Base-by-base conservation (phyloP, 805 yeast species). In the Yarrowia divulgata region DNA sequence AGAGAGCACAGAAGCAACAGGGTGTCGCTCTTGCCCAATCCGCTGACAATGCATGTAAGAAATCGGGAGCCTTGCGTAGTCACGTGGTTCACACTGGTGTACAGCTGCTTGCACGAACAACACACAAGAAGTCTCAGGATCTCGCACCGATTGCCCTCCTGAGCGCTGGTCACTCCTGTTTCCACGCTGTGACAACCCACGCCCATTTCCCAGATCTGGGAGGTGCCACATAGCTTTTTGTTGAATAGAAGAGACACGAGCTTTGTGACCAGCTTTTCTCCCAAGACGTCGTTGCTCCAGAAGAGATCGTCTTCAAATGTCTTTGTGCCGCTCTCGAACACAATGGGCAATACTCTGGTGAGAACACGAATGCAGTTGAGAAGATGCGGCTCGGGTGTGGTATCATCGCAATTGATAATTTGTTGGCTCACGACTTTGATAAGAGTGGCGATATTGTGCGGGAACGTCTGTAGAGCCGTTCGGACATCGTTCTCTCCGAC, bases 131-230 rank as follows among this genome's bases (percentile, higher is more conserved):
- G 9, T 16, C 68, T 19, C 23, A 63, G 46, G 37, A 63, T 49
- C 48, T 63, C 68, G 39, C 55, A 35, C 9, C 68, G 45, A 23
- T 63, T 48, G 3, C 57, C 39, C 18, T 63, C 68, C 37, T 39
- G 57, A 1, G 16, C 48, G 23, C 48, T 37, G 39, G 37, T 63
- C n/a, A 48, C 55, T 2, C 46, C 39, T 16, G 29, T 39, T 16
- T 39, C 57, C 34, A 35, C 55, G 8, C 43, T 60, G 52, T 63
- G 57, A 16, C 68, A 63, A 2, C 48, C 68, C n/a, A 63, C 57
- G 2, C 68, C 68, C 57, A 48, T 63, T 48, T 63, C 68, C 68
- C 68, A 63, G 37, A 63, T 63, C 19, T 48, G 46, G 8, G 46
- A 19, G 10, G 57, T 9, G 35, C 68, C 68, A 14, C 68, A 63